Evolutionary conservation across 2,329 filamentous ascomycete species (phyloP), one percentile per base, ranked within the genome.

Genomic region (Penicillium paneum): DNA sequence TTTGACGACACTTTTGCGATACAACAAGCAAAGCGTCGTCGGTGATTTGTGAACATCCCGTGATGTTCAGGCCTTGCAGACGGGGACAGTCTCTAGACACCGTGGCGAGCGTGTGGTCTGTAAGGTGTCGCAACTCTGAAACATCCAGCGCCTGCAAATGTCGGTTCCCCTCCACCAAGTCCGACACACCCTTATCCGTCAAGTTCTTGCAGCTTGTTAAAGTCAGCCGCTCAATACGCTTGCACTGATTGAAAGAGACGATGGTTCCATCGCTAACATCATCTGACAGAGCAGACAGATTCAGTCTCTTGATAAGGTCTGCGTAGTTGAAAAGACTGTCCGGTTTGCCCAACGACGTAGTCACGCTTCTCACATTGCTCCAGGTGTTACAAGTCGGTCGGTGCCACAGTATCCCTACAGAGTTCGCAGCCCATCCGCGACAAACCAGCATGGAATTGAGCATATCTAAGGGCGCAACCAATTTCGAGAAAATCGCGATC

Each of bases 331-430:
- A 99, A 74, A 89, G 93, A 62, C 90, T 88, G n/a, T 86, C 77
- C 32, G 83, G 77, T 28, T 86, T 81, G 42, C 84, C 82, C 34
- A 97, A 83, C 1, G 93, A 92, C 54, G 82, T 80, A 68, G 91
- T 92, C 62, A 99, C 94, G 62, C 79, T 87, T 66, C 85, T 80
- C 65, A 97, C 85, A 69, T 91, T 91, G 12, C 81, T 75, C 89
- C 91, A 97, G 64, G 86, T 90, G 66, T 88, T 91, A 76, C 94
- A 97, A 28, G 90, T 86, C 1, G 94, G 94, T 36, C 94, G 84
- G 73, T 97, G 92, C 94, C 94, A 99, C 21, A 99, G 81, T 61
- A 96, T 82, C 60, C 94, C 93, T 63, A 97, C 94, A 48, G 89
- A 88, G 70, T 97, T 97, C 59, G 88, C 82, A 28, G 94, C 89